Evolutionary conservation across 2,329 filamentous ascomycete species (phyloP).

Genomic region (Claviceps arundinis): DNA sequence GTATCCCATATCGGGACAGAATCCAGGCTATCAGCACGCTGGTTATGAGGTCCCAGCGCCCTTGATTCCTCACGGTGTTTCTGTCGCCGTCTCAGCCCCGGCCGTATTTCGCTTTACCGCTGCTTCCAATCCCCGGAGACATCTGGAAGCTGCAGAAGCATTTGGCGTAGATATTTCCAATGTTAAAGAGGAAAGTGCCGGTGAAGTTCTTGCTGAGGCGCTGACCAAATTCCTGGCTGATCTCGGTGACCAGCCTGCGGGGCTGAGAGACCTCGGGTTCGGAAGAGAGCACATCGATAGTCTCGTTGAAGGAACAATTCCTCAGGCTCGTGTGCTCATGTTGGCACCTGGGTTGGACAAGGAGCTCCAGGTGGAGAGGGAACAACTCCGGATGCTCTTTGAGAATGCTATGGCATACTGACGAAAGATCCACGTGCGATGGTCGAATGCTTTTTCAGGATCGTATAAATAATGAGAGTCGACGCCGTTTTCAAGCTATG

Average conservation of each 20-base stretch:
- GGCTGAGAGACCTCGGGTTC: conserved; percentile 76
- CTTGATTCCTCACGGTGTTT: conserved; percentile 92
- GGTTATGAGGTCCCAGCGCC: conserved; percentile 69
- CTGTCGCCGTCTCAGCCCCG: conserved; percentile 83
- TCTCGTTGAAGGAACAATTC: conserved; percentile 87
- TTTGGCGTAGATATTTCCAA: conserved; percentile 85
- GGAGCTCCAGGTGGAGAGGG: conserved; percentile 56
- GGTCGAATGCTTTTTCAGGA: background rate
- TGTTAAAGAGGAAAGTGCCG: conserved; percentile 79
- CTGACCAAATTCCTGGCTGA: conserved; percentile 67
- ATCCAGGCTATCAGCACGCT: conserved; percentile 72
- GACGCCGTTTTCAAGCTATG: background rate
- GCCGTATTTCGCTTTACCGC: conserved; percentile 91
- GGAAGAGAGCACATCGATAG: conserved; percentile 59
- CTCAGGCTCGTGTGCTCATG: conserved; percentile 82
- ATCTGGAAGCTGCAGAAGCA: conserved; percentile 74
- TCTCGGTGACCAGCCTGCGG: conserved; percentile 81
- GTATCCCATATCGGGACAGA: conserved; percentile 92
- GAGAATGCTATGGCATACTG: conserved; percentile 40
- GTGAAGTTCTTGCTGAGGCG: conserved; percentile 76
- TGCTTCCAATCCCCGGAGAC: conserved; percentile 81
- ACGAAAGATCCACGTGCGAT: background rate
- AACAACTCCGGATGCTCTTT: conserved; percentile 57
- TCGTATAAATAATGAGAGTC: background rate
- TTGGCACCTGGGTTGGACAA: conserved; percentile 69